These are phyloP conservation scores for Paraphoma chrysanthemicola DNA, from an alignment of 2,329 filamentous ascomycete species.

Conservation along the genomic window DNA sequence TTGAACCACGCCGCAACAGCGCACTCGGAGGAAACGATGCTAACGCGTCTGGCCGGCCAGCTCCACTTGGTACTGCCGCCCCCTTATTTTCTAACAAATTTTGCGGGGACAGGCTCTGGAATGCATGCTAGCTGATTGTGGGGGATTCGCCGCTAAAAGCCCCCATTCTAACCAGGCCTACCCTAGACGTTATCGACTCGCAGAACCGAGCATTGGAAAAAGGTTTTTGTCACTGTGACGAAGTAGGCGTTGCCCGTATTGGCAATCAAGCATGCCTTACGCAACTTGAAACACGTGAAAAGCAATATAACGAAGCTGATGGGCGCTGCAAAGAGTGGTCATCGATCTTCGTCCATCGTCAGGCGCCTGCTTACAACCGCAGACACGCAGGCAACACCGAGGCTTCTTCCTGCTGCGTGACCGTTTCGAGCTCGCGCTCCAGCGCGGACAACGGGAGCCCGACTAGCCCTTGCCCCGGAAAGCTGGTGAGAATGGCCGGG, in stretches of 20 bases:
- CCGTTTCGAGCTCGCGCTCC: background rate
- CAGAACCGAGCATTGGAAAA: slow-evolving; percentile 12
- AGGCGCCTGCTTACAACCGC: background rate
- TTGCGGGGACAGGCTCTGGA: slow-evolving; percentile 18
- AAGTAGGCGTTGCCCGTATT: slow-evolving; percentile 6
- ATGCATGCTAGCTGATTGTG: slow-evolving; percentile 20
- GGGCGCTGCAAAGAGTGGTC: background rate
- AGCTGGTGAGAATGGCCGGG: slow-evolving; percentile 3
- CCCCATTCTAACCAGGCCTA: slow-evolving; percentile 4
- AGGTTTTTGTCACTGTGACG: slow-evolving; percentile 4
- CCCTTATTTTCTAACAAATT: slow-evolving; percentile 13
- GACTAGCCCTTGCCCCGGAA: slow-evolving; percentile 8
- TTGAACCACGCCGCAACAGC: slow-evolving; percentile 9
- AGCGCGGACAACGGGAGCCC: slow-evolving; percentile 6
- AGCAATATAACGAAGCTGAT: background rate
- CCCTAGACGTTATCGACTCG: background rate
- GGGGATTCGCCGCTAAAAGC: slow-evolving; percentile 24
- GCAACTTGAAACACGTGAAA: background rate
- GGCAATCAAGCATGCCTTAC: background rate
- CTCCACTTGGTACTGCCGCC: background rate
- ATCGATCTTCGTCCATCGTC: background rate
- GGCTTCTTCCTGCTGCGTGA: background rate
- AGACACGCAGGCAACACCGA: background rate
- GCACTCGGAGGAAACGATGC: background rate
- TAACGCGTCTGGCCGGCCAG: background rate